Conservation (phyloP, 768 basidiomycete genomes). For the Tricholoma sp. region DNA sequence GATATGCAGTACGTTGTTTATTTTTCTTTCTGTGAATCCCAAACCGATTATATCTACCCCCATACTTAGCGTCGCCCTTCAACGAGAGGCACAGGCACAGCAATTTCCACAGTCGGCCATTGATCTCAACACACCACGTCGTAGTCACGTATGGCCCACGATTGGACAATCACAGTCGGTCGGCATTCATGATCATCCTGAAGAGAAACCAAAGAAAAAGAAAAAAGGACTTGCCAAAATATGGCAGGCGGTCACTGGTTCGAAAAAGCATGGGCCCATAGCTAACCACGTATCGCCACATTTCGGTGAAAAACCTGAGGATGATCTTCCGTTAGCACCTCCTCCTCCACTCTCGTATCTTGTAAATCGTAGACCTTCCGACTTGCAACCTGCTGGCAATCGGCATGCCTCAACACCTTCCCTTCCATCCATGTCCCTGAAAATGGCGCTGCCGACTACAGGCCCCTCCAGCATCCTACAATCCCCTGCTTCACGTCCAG, state of each 20-base stretch:
- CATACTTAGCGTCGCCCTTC: slow-evolving; percentile 61
- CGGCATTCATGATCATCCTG: slow-evolving; percentile 15
- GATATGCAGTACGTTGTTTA: slow-evolving; percentile 78
- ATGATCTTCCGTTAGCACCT: slow-evolving; percentile 77
- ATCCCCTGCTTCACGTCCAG: slow-evolving; percentile 67
- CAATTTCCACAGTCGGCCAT: slow-evolving; percentile 21
- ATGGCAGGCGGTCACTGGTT: slow-evolving; percentile 72
- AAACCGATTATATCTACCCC: slow-evolving; percentile 8
- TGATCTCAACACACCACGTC: slow-evolving; percentile 37
- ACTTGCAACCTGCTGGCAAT: slow-evolving; percentile 30
- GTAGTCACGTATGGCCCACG: slow-evolving; percentile 51
- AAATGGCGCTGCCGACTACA: slow-evolving; percentile 45
- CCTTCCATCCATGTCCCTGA: slow-evolving; percentile 57
- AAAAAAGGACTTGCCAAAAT: slow-evolving; percentile 74
- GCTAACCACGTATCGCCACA: slow-evolving; percentile 29
- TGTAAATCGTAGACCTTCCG: slow-evolving; percentile 57
- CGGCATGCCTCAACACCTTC: slow-evolving; percentile 71
- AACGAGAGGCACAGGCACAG: slow-evolving; percentile 48
- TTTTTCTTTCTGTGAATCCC: slow-evolving; percentile 2
- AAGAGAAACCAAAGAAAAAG: slow-evolving; percentile 68
- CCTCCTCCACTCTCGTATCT: slow-evolving; percentile 91
- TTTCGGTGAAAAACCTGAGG: slow-evolving; percentile 46
- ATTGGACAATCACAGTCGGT: slow-evolving; percentile 25
- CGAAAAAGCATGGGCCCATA: slow-evolving; percentile 35
- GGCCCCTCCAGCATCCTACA: slow-evolving; percentile 72